Conservation (phyloP, 2,329 filamentous ascomycete genomes). For the Fusarium pseudonygamai region DNA sequence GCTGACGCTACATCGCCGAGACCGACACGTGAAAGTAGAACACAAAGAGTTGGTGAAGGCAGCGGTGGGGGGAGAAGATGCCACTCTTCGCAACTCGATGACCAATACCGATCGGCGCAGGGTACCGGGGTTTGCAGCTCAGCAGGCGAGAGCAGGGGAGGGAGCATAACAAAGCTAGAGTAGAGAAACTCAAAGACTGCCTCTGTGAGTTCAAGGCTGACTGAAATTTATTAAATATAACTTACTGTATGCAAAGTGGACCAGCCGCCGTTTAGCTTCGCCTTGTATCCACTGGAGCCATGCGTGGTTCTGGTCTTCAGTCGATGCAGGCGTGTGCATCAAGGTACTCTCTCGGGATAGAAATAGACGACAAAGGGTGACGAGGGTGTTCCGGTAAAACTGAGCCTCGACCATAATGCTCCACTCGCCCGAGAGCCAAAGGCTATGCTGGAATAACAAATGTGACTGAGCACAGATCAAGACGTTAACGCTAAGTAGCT, state of each 20-base stretch:
- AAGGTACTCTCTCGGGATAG: neutral
- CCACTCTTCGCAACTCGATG: neutral
- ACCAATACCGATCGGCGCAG: neutral
- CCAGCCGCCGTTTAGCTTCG: neutral
- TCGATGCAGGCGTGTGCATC: neutral
- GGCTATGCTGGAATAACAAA: neutral
- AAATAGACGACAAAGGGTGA: neutral
- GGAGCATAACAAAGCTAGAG: neutral
- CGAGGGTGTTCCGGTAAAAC: neutral
- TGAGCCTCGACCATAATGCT: neutral
- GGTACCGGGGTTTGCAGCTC: neutral
- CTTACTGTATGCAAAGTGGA: neutral
- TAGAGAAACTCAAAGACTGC: neutral
- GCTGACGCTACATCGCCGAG: neutral
- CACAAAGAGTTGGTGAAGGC: neutral
- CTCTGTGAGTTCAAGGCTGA: neutral
- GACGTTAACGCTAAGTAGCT: neutral
- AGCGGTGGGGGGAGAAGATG: neutral
- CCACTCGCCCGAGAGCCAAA: neutral
- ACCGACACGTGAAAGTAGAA: neutral
- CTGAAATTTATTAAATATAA: neutral
- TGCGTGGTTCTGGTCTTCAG: neutral
- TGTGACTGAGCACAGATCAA: neutral
- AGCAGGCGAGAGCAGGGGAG: neutral
- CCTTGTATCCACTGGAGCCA: neutral